phyloP scores from a whole-genome alignment of 306 rosid genomes.

The Vigna nakashimae region DNA sequence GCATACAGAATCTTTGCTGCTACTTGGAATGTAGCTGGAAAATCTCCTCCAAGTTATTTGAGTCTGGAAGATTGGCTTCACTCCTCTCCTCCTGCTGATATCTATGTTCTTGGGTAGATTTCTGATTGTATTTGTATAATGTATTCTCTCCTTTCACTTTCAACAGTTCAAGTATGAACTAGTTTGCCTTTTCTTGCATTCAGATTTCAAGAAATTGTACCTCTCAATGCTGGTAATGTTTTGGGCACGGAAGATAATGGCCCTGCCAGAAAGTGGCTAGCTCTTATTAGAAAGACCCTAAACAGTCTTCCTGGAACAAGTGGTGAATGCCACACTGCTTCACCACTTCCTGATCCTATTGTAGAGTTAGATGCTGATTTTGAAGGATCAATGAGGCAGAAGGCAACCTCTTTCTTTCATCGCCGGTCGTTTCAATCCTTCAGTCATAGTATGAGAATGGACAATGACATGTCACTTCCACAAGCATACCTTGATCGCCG shows the following conservation, averaged over 20 bases:
- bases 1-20: slow-evolving; percentile 78
- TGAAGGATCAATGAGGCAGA: slow-evolving; percentile 88
- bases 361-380: slow-evolving; percentile 88
- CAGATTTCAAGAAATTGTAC: slow-evolving; percentile 99
- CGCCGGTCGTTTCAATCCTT: slow-evolving; percentile 93
- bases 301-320: slow-evolving; percentile 90
- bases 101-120: slow-evolving; percentile 92
- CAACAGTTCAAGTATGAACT: slow-evolving; percentile 34
- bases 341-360: slow-evolving; percentile 89
- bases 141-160: slow-evolving; percentile 27
- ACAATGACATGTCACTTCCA: slow-evolving; percentile 70
- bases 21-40: slow-evolving; percentile 99
- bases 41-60: slow-evolving; percentile 86
- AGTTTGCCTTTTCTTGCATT: slow-evolving; percentile 32
- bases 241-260: slow-evolving; percentile 98
- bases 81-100: slow-evolving; percentile 90
- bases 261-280: slow-evolving; percentile 97
- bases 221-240: slow-evolving; percentile 98
- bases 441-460: slow-evolving; percentile 97
- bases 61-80: slow-evolving; percentile 99
- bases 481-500: slow-evolving; percentile 86
- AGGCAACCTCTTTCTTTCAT: slow-evolving; percentile 82
- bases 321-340: slow-evolving; percentile 76
- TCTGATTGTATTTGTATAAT: slow-evolving; percentile 20
- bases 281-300: slow-evolving; percentile 85